phyloP scores from a whole-genome alignment of 2,329 filamentous ascomycete genomes.

The Penicillium brasilianum region DNA sequence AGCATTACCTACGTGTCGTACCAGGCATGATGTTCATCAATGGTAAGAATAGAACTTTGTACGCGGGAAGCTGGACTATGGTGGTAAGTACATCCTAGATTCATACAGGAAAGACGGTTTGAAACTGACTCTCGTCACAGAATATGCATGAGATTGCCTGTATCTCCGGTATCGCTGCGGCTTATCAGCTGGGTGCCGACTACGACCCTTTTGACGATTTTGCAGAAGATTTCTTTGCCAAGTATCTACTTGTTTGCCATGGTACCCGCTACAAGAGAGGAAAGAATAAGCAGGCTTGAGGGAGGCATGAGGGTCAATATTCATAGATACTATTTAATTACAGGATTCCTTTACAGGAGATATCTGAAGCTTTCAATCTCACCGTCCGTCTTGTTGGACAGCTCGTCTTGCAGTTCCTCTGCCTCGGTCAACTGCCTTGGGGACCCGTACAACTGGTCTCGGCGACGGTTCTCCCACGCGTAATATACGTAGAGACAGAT shows the following conservation, averaged over 20 bases:
- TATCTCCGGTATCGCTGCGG: constrained; percentile 72
- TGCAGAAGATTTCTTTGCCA: constrained; percentile 39
- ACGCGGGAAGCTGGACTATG: constrained; percentile 71
- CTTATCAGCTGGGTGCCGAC: constrained; percentile 68
- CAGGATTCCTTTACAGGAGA: constrained; percentile 27
- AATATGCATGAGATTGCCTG: constrained; percentile 70
- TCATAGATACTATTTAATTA: neutral
- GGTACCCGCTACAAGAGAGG: constrained; percentile 34
- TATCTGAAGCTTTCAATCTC: constrained; percentile 45
- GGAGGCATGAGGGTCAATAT: neutral
- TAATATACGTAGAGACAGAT: constrained; percentile 38
- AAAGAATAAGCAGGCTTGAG: constrained; percentile 21
- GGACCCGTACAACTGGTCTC: constrained; percentile 36
- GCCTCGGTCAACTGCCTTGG: constrained; percentile 31
- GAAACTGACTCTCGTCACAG: constrained; percentile 15
- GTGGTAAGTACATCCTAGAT: constrained; percentile 55
- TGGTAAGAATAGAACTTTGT: constrained; percentile 65
- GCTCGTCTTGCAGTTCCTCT: constrained; percentile 37
- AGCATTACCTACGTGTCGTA: constrained; percentile 66
- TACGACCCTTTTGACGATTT: constrained; percentile 54
- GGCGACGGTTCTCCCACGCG: constrained; percentile 37
- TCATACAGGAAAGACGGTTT: neutral
- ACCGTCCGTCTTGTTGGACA: constrained; percentile 43
- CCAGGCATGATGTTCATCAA: constrained; percentile 76
- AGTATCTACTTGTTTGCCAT: constrained; percentile 41